A percentile compares a stretch with the other conserved stretches of the same genome.
Evolutionary conservation across 1,284 basidiomycete species (phyloP).

Genomic region (Tetrapyrgos nigripes): DNA sequence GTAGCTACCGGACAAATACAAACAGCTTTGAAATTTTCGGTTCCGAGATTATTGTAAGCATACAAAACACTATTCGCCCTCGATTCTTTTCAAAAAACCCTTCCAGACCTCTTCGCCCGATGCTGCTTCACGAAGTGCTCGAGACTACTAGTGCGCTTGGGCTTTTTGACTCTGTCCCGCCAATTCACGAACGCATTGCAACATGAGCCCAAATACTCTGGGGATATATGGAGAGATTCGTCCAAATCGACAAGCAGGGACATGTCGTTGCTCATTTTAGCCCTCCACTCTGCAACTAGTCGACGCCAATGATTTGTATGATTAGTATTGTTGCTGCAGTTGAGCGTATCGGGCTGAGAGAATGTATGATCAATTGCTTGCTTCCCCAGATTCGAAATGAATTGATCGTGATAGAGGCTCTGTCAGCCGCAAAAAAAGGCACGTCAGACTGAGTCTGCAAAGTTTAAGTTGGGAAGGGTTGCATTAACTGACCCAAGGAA

Average conservation of each 20-base stretch:
- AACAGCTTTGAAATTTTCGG: no score
- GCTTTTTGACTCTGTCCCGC: not conserved
- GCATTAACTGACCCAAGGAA: slow-evolving; percentile 4
- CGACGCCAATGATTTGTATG: not conserved
- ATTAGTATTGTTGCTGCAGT: not conserved
- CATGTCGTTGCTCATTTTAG: not conserved
- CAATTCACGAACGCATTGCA: not conserved
- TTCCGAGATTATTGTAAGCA: no score
- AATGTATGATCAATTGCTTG: not conserved
- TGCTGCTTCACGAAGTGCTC: not conserved
- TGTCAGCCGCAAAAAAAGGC: no score
- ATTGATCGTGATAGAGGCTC: not conserved
- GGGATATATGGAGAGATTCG: not conserved
- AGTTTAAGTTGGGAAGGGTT: no score
- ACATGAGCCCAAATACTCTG: not conserved
- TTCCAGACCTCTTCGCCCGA: not conserved
- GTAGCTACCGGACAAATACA: no score
- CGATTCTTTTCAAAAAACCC: no score
- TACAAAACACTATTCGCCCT: no score
- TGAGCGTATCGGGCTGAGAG: not conserved
- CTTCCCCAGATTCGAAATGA: not conserved
- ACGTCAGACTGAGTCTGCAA: no score
- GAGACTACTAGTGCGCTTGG: not conserved
- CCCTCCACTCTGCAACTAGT: not conserved
- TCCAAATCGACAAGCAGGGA: not conserved